Evolutionary conservation across 306 rosid genomes (phyloP).

Genomic region (Lagenaria siceraria): DNA sequence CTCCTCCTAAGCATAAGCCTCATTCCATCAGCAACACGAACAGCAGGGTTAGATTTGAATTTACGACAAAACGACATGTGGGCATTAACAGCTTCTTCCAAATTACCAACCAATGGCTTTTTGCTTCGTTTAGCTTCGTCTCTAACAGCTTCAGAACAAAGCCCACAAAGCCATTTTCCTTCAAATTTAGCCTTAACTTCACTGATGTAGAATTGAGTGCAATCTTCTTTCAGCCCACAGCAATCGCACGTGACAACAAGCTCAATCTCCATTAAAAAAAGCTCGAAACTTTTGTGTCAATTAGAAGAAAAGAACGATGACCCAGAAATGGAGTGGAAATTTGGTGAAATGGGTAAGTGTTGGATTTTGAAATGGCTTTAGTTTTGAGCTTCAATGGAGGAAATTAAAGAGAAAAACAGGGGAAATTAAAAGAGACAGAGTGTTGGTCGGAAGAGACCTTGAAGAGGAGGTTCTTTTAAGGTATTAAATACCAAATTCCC

Average conservation of each 20-base stretch:
- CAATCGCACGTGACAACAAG: slow-evolving; percentile 84
- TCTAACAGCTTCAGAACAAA: slow-evolving; percentile 95
- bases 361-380: neutral
- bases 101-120: slow-evolving; percentile 22
- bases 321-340: neutral
- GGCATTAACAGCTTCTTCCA: slow-evolving; percentile 90
- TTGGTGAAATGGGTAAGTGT: neutral
- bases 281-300: slow-evolving; percentile 1
- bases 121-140: slow-evolving; percentile 66
- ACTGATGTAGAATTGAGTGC: slow-evolving; percentile 70
- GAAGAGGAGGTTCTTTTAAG: slow-evolving; percentile 28
- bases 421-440: slow-evolving; percentile 50
- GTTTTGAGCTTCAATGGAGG: neutral
- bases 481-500: slow-evolving; percentile 23
- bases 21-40: slow-evolving; percentile 91
- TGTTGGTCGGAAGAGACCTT: slow-evolving; percentile 50
- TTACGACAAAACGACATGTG: slow-evolving; percentile 96
- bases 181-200: slow-evolving; percentile 64
- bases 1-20: slow-evolving; percentile 90
- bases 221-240: slow-evolving; percentile 89
- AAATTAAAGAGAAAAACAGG: neutral
- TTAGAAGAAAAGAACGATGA: neutral
- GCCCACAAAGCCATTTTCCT: slow-evolving; percentile 94
- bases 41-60: slow-evolving; percentile 79
- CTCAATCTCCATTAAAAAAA: slow-evolving; percentile 58